A percentile compares a stretch with the other conserved stretches of the same genome.
These are phyloP conservation scores for Ceriops tagal DNA, from an alignment of 345 rosid genomes.

Conservation along the genomic window DNA sequence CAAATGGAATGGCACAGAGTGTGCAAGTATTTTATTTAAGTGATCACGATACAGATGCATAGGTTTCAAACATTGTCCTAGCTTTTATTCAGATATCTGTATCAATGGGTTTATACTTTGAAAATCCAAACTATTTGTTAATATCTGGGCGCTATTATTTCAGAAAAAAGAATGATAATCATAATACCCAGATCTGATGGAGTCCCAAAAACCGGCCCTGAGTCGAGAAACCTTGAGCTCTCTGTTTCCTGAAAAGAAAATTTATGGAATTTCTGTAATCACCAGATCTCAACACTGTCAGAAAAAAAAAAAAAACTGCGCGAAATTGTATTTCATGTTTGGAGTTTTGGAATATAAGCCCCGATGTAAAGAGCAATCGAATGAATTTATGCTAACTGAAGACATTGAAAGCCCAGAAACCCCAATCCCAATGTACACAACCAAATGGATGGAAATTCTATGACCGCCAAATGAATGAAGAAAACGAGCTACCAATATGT, in stretches of 20 bases:
- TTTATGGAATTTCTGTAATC: not conserved
- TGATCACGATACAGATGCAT: too few relatives aligned
- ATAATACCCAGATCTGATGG: slow-evolving; percentile 69
- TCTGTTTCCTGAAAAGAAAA: slow-evolving; percentile 49
- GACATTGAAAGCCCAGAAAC: too few relatives aligned
- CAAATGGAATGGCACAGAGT: not conserved
- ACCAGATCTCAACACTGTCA: not conserved
- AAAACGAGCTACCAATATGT: too few relatives aligned
- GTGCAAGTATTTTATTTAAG: not conserved
- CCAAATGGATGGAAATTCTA: not conserved
- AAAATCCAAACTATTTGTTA: too few relatives aligned
- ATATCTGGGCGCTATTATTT: too few relatives aligned
- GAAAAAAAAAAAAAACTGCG: not conserved
- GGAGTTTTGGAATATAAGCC: not conserved
- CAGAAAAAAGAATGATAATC: too few relatives aligned
- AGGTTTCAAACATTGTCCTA: too few relatives aligned
- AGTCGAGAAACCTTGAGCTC: slow-evolving; percentile 48
- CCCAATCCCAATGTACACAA: not conserved
- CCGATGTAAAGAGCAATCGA: not conserved
- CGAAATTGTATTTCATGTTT: not conserved
- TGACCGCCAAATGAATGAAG: not conserved
- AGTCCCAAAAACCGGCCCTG: slow-evolving; percentile 75
- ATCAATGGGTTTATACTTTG: too few relatives aligned
- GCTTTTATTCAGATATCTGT: too few relatives aligned
- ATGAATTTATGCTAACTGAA: not conserved